Conservation (phyloP, 495 filamentous ascomycete species). For the Penicillium silybi region DNA sequence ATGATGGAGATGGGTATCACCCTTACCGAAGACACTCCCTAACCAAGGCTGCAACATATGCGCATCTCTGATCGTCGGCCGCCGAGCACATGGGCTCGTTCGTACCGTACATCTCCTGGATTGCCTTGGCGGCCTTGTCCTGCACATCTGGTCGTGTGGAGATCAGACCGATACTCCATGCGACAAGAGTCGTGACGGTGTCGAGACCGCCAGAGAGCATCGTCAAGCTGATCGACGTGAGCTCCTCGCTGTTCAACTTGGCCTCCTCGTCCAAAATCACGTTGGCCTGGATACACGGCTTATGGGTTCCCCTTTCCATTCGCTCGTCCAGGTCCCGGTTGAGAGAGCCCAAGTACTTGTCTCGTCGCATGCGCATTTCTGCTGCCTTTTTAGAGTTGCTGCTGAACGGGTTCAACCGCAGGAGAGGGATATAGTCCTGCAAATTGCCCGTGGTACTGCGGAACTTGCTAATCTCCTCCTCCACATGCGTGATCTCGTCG, state of each 20-base stretch:
- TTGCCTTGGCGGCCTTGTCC: conserved; percentile 52
- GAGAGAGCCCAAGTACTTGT: conserved; percentile 53
- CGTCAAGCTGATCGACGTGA: conserved; percentile 60
- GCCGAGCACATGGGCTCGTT: conserved; percentile 54
- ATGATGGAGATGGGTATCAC: not conserved
- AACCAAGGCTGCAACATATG: conserved; percentile 55
- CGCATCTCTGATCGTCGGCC: conserved; percentile 58
- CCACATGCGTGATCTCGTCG: conserved; percentile 60
- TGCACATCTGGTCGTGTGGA: conserved; percentile 58
- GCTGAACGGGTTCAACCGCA: conserved; percentile 56
- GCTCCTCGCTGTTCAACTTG: conserved; percentile 53
- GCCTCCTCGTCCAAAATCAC: conserved; percentile 60
- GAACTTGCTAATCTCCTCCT: conserved; percentile 56
- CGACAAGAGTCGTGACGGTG: conserved; percentile 58
- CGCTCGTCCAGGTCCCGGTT: conserved; percentile 52
- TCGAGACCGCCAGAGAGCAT: conserved; percentile 62
- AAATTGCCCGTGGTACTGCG: conserved; percentile 58
- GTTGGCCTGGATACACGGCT: conserved; percentile 63
- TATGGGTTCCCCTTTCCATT: conserved; percentile 55
- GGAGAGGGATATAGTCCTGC: conserved; percentile 61
- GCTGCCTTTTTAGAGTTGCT: conserved; percentile 46
- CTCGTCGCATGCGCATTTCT: conserved; percentile 55
- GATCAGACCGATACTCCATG: conserved; percentile 59
- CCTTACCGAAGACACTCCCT: conserved; percentile 53
- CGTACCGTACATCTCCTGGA: conserved; percentile 49